Evolutionary conservation across 305 asterid genomes (phyloP), one percentile per base, ranked within the genome.

Genomic region (Rubia balearica): DNA sequence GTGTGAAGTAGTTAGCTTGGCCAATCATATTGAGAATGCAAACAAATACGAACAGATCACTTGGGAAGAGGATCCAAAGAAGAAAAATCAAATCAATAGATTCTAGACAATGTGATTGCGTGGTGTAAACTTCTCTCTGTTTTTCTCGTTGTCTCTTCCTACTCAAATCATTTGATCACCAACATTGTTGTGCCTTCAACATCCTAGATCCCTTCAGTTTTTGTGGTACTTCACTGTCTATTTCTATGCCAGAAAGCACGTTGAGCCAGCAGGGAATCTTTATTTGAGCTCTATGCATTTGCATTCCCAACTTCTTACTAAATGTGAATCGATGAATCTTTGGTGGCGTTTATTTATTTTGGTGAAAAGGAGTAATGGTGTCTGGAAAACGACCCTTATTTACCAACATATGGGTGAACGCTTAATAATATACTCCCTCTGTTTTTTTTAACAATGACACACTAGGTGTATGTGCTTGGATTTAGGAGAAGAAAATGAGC

Each of bases 11-110:
- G 70, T 61, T 41, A 74, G 77, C 45, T 48, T 61, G 16, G 36
- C 65, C 59, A 60, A 49, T 36, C 64, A 49, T 24, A 19, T 68
- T 33, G 48, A 42, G 69, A 68, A 36, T 74, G 73, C 69, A 49
- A 38, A 61, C 57, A 48, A 12, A 17, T 74, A 68, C 49, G 68
- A 40, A 74, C 43, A 14, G 59, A 61, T 43, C 7, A 24, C 38
- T 22, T 48, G 21, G 21, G 51, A 57, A 43, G 65, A 27, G 42
- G 61, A 43, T 65, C 57, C 72, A 17, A 60, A 56, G 71, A 17
- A 43, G 14, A n/a, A 42, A 42, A 56, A 66, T 17, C 61, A 59
- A 14, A 19, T 2, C 38, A 36, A 12, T 40, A 42, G 10, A 40
- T 70, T 59, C 59, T 14, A 21, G 66, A 43, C 42, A 1, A 16